These are phyloP conservation scores for Sordaria brevicollis DNA, from an alignment of 495 filamentous ascomycete species.

Conservation along the genomic window DNA sequence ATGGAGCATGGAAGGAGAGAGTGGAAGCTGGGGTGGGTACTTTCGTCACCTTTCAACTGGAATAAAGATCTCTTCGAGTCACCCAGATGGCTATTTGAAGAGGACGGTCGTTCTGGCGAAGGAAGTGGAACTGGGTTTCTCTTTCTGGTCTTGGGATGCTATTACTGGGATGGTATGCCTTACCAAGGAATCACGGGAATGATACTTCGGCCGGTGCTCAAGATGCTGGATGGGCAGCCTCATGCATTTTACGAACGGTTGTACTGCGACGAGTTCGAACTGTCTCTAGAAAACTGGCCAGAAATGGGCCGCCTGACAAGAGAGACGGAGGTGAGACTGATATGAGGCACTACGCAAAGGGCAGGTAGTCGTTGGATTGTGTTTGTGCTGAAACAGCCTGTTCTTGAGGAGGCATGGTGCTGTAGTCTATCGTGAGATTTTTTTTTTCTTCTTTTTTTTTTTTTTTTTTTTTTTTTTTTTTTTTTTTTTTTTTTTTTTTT, in stretches of 20 bases:
- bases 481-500: neutral
- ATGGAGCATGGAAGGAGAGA: neutral
- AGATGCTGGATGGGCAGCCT: neutral
- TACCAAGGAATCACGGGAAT: neutral
- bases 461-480: neutral
- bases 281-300: neutral
- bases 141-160: neutral
- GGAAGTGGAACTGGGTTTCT: neutral
- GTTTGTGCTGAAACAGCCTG: neutral
- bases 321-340: neutral
- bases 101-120: neutral
- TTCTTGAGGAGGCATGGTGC: too few species aligned
- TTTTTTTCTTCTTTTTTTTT: neutral
- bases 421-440: too few species aligned
- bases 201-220: neutral
- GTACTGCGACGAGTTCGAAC: fast-evolving
- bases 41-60: neutral
- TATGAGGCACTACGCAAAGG: neutral
- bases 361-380: neutral
- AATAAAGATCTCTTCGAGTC: neutral
- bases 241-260: neutral
- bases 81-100: neutral
- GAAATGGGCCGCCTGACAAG: neutral
- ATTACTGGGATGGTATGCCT: too few species aligned
- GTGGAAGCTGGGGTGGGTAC: too few species aligned